These are phyloP conservation scores for Leccinum incarnatum DNA, from an alignment of 768 basidiomycete genomes.

Conservation along the genomic window DNA sequence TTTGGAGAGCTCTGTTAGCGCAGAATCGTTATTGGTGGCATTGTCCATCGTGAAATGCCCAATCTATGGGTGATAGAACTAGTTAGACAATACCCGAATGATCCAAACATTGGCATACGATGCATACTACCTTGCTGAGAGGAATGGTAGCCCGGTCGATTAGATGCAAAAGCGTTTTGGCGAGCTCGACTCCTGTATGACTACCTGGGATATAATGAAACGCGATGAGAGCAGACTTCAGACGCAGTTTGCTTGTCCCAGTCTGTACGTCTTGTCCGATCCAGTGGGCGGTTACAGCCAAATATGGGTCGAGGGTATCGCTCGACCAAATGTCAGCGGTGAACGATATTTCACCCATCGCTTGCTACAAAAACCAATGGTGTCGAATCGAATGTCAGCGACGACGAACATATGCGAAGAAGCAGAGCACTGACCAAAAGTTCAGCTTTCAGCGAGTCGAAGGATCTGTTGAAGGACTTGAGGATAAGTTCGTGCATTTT, in stretches of 20 bases:
- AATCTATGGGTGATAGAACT: constrained; percentile 5
- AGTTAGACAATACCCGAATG: too few relatives aligned
- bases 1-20: constrained; percentile 1
- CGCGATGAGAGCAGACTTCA: constrained; percentile 10
- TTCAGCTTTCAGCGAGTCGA: background rate
- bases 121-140: constrained; percentile 4
- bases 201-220: constrained; percentile 6
- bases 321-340: constrained; percentile 38
- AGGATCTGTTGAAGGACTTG: background rate
- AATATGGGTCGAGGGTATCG: constrained; percentile 20
- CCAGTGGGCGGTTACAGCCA: constrained; percentile 37
- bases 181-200: constrained; percentile 1
- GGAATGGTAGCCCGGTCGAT: constrained; percentile 4
- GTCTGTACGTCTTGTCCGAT: background rate
- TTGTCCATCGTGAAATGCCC: constrained; percentile 16
- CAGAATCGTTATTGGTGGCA: constrained; percentile 16
- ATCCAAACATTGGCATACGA: too few relatives aligned
- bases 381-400: too few relatives aligned
- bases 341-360: constrained; percentile 14
- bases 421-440: background rate
- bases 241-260: background rate
- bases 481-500: constrained; percentile 4
- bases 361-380: background rate
- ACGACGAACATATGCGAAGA: too few relatives aligned
- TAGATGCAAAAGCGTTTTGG: background rate